phyloP scores from a whole-genome alignment of 2,329 filamentous ascomycete species.

The Aureobasidium lini region DNA sequence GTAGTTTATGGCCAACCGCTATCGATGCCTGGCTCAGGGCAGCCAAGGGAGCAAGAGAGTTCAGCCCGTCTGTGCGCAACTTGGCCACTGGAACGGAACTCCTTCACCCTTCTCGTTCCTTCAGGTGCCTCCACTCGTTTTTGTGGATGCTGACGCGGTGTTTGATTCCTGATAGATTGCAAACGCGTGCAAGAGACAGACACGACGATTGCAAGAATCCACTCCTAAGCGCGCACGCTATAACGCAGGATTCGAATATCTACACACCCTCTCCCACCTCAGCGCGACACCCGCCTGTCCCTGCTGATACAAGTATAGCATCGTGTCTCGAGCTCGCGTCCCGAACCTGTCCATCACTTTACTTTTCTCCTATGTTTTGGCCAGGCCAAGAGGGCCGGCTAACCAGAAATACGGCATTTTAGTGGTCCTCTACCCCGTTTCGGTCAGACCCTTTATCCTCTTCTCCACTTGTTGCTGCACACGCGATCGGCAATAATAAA shows the following conservation, averaged over 20 bases:
- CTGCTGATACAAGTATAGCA: not conserved
- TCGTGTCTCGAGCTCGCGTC: not conserved
- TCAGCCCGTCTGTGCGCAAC: slow-evolving; percentile 3
- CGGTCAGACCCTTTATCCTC: not conserved
- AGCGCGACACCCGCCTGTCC: not conserved
- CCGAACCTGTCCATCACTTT: slow-evolving; percentile 10
- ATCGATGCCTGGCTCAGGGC: not conserved
- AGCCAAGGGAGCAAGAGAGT: not conserved
- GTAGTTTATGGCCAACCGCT: not conserved
- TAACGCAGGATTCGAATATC: not conserved
- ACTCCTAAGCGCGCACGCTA: not conserved
- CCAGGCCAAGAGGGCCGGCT: slow-evolving; percentile 2
- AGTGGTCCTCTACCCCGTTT: slow-evolving; percentile 5
- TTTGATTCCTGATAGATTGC: slow-evolving; percentile 8
- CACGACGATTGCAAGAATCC: not conserved
- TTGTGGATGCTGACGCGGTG: not conserved
- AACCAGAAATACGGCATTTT: not conserved
- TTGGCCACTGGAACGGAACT: slow-evolving; percentile 1
- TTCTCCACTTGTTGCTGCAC: slow-evolving; percentile 11
- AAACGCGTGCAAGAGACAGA: not conserved
- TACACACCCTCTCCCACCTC: not conserved
- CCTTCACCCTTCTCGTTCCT: not conserved
- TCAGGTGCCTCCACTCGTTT: no score
- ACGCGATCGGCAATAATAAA: slow-evolving; percentile 4
- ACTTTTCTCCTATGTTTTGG: slow-evolving; percentile 11